Evolutionary conservation across 148 eudicot genomes (phyloP), one percentile per base, ranked within the genome.

Genomic region (Drosera capensis): DNA sequence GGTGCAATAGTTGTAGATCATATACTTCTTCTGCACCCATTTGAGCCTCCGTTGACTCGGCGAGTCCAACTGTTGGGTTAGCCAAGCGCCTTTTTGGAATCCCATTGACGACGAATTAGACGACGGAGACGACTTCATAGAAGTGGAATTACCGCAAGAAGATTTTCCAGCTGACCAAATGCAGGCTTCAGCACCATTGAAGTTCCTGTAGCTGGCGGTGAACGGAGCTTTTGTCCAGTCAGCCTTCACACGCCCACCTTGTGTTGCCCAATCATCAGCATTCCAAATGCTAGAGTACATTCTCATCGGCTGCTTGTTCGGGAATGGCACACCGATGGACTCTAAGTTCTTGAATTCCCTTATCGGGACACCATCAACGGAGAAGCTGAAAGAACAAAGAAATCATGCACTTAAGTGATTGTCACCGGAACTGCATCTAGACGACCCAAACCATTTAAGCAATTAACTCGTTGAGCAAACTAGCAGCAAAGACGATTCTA

Each of bases 1-100:
- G 0, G 68, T 55, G 23, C 73, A 68, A 28, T 68, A 68, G 28
- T 68, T 68, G 20, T 68, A 68, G 9, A 68, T 58, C 73, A 68
- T 68, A 25, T 53, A 63, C 5, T 58, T 58, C 54, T 54, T 63
- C 41, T 68, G 68, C 20, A 63, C 60, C 61, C 52, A 48, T 14
- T 35, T 49, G 64, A 68, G 52, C 52, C 53, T 63, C 20, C 48
- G 45, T 11, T 43, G 56, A 18, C 65, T 41, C 0, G 25, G 19
- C 7, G 38, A 18, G 13, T 68, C 65, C 11, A 63, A 51, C 40
- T 58, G 41, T 40, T 63, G 68, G 24, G 45, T 57, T 47, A 62
- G 43, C 73, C 73, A 68, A 0, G 56, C 41, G 31, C 16, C 30
- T 14, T 18, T 36, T n/a, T n/a, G n/a, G n/a, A n/a, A n/a, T n/a